Conservation (phyloP, 1,284 basidiomycete species). For the Tranzscheliella williamsii region DNA sequence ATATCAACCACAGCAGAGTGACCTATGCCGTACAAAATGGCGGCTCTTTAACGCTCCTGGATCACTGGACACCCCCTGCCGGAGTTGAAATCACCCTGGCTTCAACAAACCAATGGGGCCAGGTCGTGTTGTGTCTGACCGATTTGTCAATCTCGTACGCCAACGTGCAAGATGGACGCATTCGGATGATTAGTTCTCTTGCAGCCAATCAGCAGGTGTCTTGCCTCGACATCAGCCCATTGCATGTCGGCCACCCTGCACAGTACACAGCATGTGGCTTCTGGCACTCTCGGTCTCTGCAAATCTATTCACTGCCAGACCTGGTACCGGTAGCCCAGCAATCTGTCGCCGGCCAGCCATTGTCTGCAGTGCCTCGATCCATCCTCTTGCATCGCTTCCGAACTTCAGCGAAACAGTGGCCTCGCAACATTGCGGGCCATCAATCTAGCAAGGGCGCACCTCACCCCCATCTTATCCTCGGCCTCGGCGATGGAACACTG, state of each 20-base stretch:
- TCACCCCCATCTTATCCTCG: slow-evolving; percentile 70
- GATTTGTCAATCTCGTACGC: slow-evolving; percentile 69
- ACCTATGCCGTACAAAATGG: not conserved
- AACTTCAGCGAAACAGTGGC: too few species aligned
- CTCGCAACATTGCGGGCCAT: slow-evolving; percentile 1
- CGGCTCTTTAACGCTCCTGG: not conserved
- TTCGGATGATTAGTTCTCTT: slow-evolving; percentile 2
- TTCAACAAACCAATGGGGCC: slow-evolving; percentile 67
- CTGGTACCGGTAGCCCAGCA: slow-evolving; percentile 61
- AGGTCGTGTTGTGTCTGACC: slow-evolving; percentile 71
- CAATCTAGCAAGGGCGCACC: slow-evolving; percentile 10
- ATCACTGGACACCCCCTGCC: slow-evolving; percentile 10
- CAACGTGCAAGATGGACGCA: slow-evolving; percentile 63
- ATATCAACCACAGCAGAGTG: not conserved
- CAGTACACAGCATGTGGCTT: slow-evolving; percentile 70
- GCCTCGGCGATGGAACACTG: slow-evolving; percentile 79
- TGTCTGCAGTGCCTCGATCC: slow-evolving; percentile 68
- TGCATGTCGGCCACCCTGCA: slow-evolving; percentile 25
- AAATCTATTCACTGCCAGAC: slow-evolving; percentile 67
- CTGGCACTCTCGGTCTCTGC: slow-evolving; percentile 73
- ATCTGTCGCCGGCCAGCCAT: slow-evolving; percentile 9
- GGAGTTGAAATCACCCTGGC: slow-evolving; percentile 20
- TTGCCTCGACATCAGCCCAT: slow-evolving; percentile 55
- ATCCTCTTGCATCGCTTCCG: slow-evolving; percentile 73
- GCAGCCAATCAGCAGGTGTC: slow-evolving; percentile 54